Base-by-base conservation (phyloP, 2,329 filamentous ascomycete genomes). In the Cryphonectria nitschkei region DNA sequence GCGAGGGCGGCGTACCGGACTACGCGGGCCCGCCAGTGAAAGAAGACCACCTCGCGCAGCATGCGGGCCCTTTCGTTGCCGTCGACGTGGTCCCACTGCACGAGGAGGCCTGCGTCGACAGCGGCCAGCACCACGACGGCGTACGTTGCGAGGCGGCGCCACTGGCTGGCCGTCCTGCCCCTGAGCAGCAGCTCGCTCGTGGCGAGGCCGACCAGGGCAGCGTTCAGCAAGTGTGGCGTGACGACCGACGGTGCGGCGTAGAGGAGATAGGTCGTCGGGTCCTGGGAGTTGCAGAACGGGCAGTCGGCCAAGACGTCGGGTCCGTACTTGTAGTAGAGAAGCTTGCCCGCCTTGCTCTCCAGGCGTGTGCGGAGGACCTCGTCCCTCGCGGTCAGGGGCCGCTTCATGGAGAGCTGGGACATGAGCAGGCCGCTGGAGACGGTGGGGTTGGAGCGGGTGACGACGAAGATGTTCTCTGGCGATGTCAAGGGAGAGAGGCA, bases 341-440 rank as follows among this genome's bases (percentile, higher is more conserved):
- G 87, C 68, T 93, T 87, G 64, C 91, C 92, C 74, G 93, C 90
- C 68, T 91, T 82, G 72, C 88, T 91, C 75, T 89, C 87, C 77
- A 98, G 90, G 75, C 90, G 90, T 37, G 84, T 81, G 67, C 89
- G 87, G 13, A 98, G 85, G 34, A 85, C 81, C 66, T 88, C 84
- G 81, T 98, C 95, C 16, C 79, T 72, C 0, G 81, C 73, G 0
- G 88, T 90, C 2, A 93, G 84, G 0, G 86, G 82, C 0, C 91
- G 87, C 1, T 91, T 77, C 1, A 85, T 80, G 4, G 86, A 81
- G 13, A 98, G 86, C 22, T 95, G 92, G 71, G 87, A 89, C 81
- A 97, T 96, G 72, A 98, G 86, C 46, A 97, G 90, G 77, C 95
- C 93, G 58, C 89, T 91, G n/a, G 94, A 90, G 58, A 93, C 95